Conservation (phyloP, 2,329 filamentous ascomycete species). For the Neonectria neomacrospora region DNA sequence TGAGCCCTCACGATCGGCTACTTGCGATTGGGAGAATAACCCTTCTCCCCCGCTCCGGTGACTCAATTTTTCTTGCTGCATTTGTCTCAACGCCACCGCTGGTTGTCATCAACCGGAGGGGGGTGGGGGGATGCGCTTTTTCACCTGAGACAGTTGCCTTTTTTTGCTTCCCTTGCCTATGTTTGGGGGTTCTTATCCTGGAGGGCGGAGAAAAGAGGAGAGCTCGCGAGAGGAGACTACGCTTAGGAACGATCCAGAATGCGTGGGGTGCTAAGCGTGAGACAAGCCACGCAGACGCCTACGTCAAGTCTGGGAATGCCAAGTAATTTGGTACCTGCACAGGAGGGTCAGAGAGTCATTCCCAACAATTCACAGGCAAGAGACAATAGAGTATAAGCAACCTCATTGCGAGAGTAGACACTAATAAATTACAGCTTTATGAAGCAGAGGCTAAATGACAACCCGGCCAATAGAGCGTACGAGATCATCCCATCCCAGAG, state of each 20-base stretch:
- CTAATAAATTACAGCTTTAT: slow-evolving; percentile 59
- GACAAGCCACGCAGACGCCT: neutral
- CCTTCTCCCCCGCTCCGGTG: neutral
- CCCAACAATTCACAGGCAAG: neutral
- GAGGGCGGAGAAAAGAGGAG: too few relatives aligned
- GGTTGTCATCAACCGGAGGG: neutral
- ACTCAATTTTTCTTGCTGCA: neutral
- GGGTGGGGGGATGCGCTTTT: neutral
- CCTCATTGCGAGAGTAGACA: slow-evolving; percentile 48
- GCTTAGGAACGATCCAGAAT: neutral
- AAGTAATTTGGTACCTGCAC: too few relatives aligned
- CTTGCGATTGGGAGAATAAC: neutral
- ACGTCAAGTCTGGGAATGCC: neutral
- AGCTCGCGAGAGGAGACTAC: neutral
- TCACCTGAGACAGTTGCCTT: too few relatives aligned
- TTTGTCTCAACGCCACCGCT: slow-evolving; percentile 1
- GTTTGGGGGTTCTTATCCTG: too few relatives aligned
- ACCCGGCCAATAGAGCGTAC: slow-evolving; percentile 40
- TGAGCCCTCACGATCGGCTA: neutral
- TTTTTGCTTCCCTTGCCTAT: too few relatives aligned
- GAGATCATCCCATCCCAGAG: slow-evolving; percentile 36
- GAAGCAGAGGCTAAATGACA: slow-evolving; percentile 54
- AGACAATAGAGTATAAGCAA: neutral
- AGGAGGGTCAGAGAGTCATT: neutral
- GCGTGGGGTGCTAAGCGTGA: neutral